A percentile compares a stretch with the other conserved stretches of the same genome.
These are phyloP conservation scores for Kwoniella dendrophila DNA, from an alignment of 768 basidiomycete species.

Conservation along the genomic window DNA sequence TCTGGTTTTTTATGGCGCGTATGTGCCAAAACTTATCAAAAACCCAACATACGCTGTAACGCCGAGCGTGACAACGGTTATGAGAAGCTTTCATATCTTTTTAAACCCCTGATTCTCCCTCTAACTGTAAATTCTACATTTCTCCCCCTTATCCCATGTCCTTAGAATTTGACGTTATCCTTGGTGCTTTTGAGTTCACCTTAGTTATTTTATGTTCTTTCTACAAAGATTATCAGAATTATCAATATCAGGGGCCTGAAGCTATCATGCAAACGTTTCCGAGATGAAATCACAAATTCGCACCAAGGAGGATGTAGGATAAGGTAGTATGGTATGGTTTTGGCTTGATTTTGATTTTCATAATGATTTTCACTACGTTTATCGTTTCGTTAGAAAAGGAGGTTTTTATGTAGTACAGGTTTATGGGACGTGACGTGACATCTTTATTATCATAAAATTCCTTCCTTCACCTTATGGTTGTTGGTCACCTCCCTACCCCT, in stretches of 20 bases:
- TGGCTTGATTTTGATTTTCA: slow-evolving; percentile 1
- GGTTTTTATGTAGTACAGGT: slow-evolving; percentile 5
- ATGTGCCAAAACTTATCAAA: slow-evolving; percentile 6
- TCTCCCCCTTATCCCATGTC: not conserved
- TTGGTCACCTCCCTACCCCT: slow-evolving; percentile 1
- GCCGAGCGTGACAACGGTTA: slow-evolving; percentile 2
- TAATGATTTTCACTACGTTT: too few species aligned
- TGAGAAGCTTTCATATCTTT: not conserved
- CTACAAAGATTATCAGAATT: slow-evolving; percentile 4
- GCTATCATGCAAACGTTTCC: not conserved
- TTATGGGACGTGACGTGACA: slow-evolving; percentile 27
- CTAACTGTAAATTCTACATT: slow-evolving; percentile 1
- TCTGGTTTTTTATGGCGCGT: slow-evolving; percentile 7
- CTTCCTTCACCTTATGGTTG: slow-evolving; percentile 9
- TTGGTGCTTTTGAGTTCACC: slow-evolving; percentile 7
- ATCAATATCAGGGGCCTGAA: not conserved
- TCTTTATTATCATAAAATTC: not conserved
- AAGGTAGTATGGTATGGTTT: too few species aligned
- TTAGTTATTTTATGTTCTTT: not conserved
- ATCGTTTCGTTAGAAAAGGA: not conserved
- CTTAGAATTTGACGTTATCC: slow-evolving; percentile 12
- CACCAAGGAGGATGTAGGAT: not conserved
- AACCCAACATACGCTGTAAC: not conserved
- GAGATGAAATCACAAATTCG: slow-evolving; percentile 1
- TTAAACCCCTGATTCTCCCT: not conserved